Evolutionary conservation across 2,329 filamentous ascomycete genomes (phyloP), one percentile per base, ranked within the genome.

Genomic region (Chlorencoelia australis): DNA sequence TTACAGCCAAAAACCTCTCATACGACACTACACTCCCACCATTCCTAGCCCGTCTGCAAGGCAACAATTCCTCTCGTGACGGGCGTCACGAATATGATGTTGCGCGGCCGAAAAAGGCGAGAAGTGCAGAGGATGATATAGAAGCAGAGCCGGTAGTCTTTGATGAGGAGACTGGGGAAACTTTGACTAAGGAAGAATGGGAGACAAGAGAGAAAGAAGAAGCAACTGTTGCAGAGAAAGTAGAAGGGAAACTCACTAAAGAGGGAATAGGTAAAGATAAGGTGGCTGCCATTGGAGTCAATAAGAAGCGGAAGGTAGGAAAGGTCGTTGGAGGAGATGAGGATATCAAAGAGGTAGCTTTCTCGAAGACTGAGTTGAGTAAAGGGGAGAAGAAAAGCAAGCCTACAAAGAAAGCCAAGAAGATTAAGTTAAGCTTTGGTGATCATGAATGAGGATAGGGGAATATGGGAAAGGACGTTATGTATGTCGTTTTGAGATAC

Each of bases 141-240:
- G 83, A 89, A 48, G 83, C 89, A 56, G 79, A 69, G 33, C 84
- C 84, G 0, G 68, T 85, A 0, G 75, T 85, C 34, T 74, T 91
- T 4, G 73, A 89, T 47, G 82, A 86, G 54, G 67, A 71, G 4
- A 81, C 75, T 33, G 80, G 84, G 37, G 69, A 79, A 19, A 69
- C 55, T 4, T 40, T 49, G 33, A 57, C 61, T 20, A 58, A 56
- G 30, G 54, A 56, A 11, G 57, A 59, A 39, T 50, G 43, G 55
- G 51, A 43, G 46, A 55, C 52, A 35, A 53, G 52, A 33, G 57
- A 56, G 33, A 47, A 50, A 38, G 49, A 45, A 35, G 48, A 51
- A 39, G 46, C 45, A 41, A 53, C 31, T 31, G 43, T 41, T 11
- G 21, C 10, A 0, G 29, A 26, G 8, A 28, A 44, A n/a, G 35